Evolutionary conservation across 2,329 filamentous ascomycete genomes (phyloP).

Genomic region (Talaromyces sp.): DNA sequence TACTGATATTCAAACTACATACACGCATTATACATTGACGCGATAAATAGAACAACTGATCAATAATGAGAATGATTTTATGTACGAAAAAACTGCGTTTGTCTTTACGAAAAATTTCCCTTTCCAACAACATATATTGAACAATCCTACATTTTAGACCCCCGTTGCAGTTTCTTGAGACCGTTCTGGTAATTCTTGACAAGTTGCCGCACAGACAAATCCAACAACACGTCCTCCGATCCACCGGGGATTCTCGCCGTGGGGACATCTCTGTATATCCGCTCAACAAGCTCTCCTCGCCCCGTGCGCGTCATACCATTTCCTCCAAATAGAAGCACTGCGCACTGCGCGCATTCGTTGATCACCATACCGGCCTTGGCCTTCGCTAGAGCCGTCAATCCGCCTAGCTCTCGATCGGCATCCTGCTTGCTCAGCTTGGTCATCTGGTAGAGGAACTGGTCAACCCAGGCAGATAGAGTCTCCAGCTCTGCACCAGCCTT

Average conservation of each 20-base stretch:
- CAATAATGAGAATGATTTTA: not conserved
- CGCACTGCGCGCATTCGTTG: constrained; percentile 65
- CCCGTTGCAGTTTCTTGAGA: constrained; percentile 24
- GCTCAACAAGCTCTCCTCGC: constrained; percentile 66
- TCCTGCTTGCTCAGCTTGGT: constrained; percentile 51
- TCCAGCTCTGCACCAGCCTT: constrained; percentile 66
- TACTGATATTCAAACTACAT: not conserved
- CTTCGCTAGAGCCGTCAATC: constrained; percentile 67
- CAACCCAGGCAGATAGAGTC: constrained; percentile 67
- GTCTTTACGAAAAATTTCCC: not conserved
- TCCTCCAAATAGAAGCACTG: constrained; percentile 68
- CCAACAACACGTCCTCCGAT: constrained; percentile 68
- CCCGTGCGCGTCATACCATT: constrained; percentile 67
- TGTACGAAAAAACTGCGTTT: not conserved
- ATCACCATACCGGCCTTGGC: constrained; percentile 68
- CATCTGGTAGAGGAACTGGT: constrained; percentile 66
- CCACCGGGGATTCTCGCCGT: constrained; percentile 62
- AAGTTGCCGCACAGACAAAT: constrained; percentile 64
- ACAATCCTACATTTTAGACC: constrained; percentile 16
- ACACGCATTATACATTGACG: not conserved
- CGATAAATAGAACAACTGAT: not conserved
- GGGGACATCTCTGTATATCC: constrained; percentile 63
- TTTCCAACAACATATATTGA: not conserved
- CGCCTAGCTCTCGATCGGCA: constrained; percentile 56
- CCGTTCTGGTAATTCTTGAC: constrained; percentile 59